Evolutionary conservation across 192 early-diverging fungal genomes (phyloP).

Genomic region (Coemansia biformis): DNA sequence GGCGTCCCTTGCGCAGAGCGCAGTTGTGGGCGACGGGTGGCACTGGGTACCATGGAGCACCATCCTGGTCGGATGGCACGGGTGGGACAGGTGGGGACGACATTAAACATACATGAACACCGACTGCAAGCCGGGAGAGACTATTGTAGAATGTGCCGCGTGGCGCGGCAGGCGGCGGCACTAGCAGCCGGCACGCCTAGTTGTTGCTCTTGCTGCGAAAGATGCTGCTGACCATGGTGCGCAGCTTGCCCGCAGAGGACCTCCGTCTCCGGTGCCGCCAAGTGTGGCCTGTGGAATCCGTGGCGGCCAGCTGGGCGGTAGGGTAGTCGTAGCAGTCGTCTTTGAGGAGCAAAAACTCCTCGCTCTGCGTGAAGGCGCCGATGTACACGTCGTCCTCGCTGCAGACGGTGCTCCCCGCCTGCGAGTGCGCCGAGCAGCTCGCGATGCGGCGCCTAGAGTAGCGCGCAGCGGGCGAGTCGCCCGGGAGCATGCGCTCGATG

Average conservation of each 20-base stretch:
- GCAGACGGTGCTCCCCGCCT: constrained; percentile 8
- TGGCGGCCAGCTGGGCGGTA: neutral
- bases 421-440: constrained; percentile 6
- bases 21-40: too few relatives aligned
- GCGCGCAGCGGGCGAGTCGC: constrained; percentile 15
- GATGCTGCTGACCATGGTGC: constrained; percentile 10
- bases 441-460: constrained; percentile 23
- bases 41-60: too few relatives aligned
- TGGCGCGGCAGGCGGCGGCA: too few relatives aligned
- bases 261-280: constrained; percentile 8
- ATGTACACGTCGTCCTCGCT: constrained; percentile 12
- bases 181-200: neutral
- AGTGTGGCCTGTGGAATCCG: constrained; percentile 4
- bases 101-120: too few relatives aligned
- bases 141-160: too few relatives aligned
- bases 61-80: too few relatives aligned
- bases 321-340: constrained; percentile 11
- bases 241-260: constrained; percentile 15
- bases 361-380: constrained; percentile 17
- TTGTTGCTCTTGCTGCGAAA: constrained; percentile 3
- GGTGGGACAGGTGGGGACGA: too few relatives aligned
- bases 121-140: too few relatives aligned
- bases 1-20: too few relatives aligned
- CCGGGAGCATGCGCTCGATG: constrained; percentile 10
- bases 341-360: constrained; percentile 18